Percentiles rank a stretch among this genome's conserved stretches.
Evolutionary conservation across 2,329 filamentous ascomycete genomes (phyloP).

Genomic region (Hypoxylon sp.): DNA sequence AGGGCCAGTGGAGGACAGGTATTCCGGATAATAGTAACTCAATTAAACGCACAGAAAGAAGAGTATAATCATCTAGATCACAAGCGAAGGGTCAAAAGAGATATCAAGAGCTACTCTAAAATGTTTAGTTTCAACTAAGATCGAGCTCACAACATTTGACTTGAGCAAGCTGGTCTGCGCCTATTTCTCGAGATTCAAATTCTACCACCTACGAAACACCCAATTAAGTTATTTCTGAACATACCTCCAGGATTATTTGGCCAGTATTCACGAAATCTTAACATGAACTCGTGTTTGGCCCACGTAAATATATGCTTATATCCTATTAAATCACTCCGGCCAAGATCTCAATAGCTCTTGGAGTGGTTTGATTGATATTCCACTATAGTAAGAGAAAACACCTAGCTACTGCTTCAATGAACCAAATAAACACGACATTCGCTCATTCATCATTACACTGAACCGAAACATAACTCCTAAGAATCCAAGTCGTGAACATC

Average conservation of each 20-base stretch:
- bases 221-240: neutral
- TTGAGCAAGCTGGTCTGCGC: neutral
- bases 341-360: neutral
- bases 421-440: conserved; percentile 23
- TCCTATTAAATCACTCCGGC: neutral
- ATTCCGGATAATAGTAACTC: too few relatives aligned
- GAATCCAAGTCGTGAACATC: conserved; percentile 22
- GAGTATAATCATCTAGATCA: neutral
- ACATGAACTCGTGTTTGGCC: neutral
- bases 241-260: neutral
- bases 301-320: neutral
- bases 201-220: neutral
- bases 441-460: conserved; percentile 29
- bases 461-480: conserved; percentile 18
- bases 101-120: neutral
- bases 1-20: too few relatives aligned
- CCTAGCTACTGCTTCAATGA: neutral
- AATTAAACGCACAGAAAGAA: neutral
- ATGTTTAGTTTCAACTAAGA: neutral
- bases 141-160: neutral
- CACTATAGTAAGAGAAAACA: neutral
- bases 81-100: neutral
- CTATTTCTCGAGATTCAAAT: neutral
- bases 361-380: conserved; percentile 5
- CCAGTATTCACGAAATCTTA: neutral